Conservation (phyloP, 352 stramenopile species). For the Elongisporangium anandrum region DNA sequence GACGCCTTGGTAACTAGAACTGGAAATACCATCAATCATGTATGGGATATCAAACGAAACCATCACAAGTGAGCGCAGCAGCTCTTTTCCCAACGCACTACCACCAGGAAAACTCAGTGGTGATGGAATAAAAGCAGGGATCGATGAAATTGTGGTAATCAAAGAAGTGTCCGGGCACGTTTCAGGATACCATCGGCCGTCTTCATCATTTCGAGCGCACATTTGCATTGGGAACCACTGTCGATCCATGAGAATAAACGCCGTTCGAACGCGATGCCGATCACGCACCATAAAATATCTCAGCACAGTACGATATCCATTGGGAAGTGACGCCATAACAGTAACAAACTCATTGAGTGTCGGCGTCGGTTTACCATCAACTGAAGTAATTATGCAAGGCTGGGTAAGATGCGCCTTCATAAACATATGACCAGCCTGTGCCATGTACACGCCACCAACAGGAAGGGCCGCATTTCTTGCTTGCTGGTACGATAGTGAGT, state of each 20-base stretch:
- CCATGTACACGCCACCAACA: slow-evolving; percentile 77
- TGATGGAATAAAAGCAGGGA: slow-evolving; percentile 50
- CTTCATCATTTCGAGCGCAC: slow-evolving; percentile 63
- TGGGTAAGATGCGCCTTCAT: slow-evolving; percentile 83
- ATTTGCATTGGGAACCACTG: slow-evolving; percentile 88
- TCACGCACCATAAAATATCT: slow-evolving; percentile 87
- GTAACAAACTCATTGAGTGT: slow-evolving; percentile 80
- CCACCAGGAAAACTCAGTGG: slow-evolving; percentile 69
- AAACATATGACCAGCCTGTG: slow-evolving; percentile 89
- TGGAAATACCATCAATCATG: slow-evolving; percentile 89
- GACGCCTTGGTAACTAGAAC: slow-evolving; percentile 84
- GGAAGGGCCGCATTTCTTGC: slow-evolving; percentile 77
- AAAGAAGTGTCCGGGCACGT: slow-evolving; percentile 18
- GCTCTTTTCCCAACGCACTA: slow-evolving; percentile 61
- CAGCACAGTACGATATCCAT: slow-evolving; percentile 78
- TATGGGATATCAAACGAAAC: slow-evolving; percentile 92
- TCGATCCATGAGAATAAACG: slow-evolving; percentile 87
- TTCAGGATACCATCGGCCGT: slow-evolving; percentile 59
- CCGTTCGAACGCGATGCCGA: slow-evolving; percentile 76
- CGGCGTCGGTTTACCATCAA: slow-evolving; percentile 76
- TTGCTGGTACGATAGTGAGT: slow-evolving; percentile 88
- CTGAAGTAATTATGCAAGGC: slow-evolving; percentile 82
- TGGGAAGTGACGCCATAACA: slow-evolving; percentile 65
- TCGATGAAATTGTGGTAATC: slow-evolving; percentile 10
- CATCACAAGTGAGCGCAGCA: slow-evolving; percentile 84